Base-by-base conservation (phyloP, 345 rosid species). In the Salix dunnii region DNA sequence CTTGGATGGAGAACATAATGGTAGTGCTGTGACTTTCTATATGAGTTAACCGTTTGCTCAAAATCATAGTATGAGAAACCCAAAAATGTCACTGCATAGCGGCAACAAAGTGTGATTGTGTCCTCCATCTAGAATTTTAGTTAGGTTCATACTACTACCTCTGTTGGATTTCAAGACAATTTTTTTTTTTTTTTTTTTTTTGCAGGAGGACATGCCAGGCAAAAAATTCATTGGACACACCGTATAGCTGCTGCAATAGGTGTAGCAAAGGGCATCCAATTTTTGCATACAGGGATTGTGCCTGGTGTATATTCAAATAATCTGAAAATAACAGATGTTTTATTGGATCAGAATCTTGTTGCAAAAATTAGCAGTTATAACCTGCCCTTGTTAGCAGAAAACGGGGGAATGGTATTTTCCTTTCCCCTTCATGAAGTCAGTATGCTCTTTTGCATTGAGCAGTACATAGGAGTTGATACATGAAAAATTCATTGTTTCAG, bases 301-400 rank as follows among this genome's bases (percentile, higher is more conserved):
- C 98, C 97, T 1, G 97, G 97, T 60, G 86, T 93, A 78, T 91
- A 83, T 78, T 83, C 94, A 1, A 96, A 96, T 79, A 88, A 90
- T 83, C 79, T 96, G 82, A 96, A 89, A 60, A 87, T 90, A 74
- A 92, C 93, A 18, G 97, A 96, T 81, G 78, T 96, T 85, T 82
- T 93, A 33, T 82, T 96, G 85, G 99, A 93, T 84, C 94, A 87
- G 78, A 92, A 90, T 84, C 90, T 92, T 18, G 86, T 78, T 3
- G 88, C 95, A 8, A 93, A 93, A 82, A 90, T 96, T 74, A 90
- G 94, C 84, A 92, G 97, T 74, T 92, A 92, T 84, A 93, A 91
- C 80, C 88, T 92, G 74, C 97, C 99, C 16, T 73, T 93, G 36
- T 80, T 93, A 62, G 89, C 89, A 76, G 93, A 92, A 77, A 85